Evolutionary conservation across 495 filamentous ascomycete genomes (phyloP), one percentile per base, ranked within the genome.

Genomic region (Clohesyomyces aquaticus): DNA sequence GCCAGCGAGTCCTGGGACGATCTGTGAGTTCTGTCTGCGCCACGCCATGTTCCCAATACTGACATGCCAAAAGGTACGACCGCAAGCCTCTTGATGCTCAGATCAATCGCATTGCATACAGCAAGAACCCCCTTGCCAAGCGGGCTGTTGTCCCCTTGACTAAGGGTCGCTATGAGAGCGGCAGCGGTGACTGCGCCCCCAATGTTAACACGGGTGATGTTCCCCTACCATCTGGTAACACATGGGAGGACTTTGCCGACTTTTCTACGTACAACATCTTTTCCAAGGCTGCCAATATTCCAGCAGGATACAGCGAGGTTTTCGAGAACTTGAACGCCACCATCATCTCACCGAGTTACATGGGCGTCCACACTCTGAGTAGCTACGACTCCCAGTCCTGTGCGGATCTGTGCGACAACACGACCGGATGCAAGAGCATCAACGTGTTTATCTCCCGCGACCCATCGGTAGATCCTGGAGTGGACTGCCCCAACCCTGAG

Each of bases 371-470:
- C 4, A 51, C 57, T 21, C 22, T 61, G 11, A 21, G 22, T 19
- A 29, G 4, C 32, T 61, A 61, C 23, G 47, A 61, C 8, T 19
- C 57, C 16, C 6, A 52, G 1, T 4, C 43, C 21, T 61, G 57
- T 21, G 57, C 57, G 23, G 19, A 26, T 3, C 25, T 3, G 1
- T 61, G 47, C 26, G 22, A 45, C 35, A 19, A 43, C 2, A 9
- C 25, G 9, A 18, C 29, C 18, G 14, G n/a, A 14, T 62, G 48
- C 41, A 32, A 46, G 25, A 10, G 29, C 14, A 45, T 62, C 35
- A 55, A 62, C 59, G 45, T 62, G 28, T 62, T 27, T 49, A 47
- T 55, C 23, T 43, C 28, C 3, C 59, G 59, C 19, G 49, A 46
- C 21, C 59, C 59, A 3, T 38, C 25, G 10, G 21, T 3, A 26